phyloP scores from a whole-genome alignment of 805 yeast species.

The Yamadazyma endophytica region DNA sequence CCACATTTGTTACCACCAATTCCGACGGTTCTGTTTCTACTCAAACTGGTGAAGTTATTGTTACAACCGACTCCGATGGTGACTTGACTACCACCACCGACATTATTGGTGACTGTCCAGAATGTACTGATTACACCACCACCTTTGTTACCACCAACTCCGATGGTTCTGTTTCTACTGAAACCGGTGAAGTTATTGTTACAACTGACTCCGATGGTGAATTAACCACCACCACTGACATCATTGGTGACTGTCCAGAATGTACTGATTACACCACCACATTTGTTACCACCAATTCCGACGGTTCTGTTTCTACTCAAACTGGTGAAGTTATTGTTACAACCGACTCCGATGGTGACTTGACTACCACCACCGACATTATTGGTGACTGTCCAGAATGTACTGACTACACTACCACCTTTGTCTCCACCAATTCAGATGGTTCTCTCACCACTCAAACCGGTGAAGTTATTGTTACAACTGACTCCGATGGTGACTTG shows the following conservation, averaged over 20 bases:
- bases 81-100: constrained; percentile 9
- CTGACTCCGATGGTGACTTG: constrained; percentile 12
- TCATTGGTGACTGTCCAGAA: constrained; percentile 5
- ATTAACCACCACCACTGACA: constrained; percentile 4
- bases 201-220: constrained; percentile 14
- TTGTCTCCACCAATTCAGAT: constrained; percentile 8
- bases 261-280: constrained; percentile 5
- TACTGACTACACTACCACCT: constrained; percentile 30
- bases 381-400: constrained; percentile 12
- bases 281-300: constrained; percentile 2
- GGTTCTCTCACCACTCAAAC: constrained; percentile 9
- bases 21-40: constrained; percentile 10
- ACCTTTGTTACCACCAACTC: constrained; percentile 9
- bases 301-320: neutral
- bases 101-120: constrained; percentile 6
- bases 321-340: constrained; percentile 10
- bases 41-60: constrained; percentile 12
- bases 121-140: constrained; percentile 7
- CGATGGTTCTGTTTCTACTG: constrained; percentile 3
- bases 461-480: constrained; percentile 11
- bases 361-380: constrained; percentile 17
- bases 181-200: constrained; percentile 5
- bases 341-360: constrained; percentile 8
- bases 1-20: constrained; percentile 11
- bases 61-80: constrained; percentile 14